phyloP scores from a whole-genome alignment of 2,329 filamentous ascomycete genomes.

The Aspergillus sp. region DNA sequence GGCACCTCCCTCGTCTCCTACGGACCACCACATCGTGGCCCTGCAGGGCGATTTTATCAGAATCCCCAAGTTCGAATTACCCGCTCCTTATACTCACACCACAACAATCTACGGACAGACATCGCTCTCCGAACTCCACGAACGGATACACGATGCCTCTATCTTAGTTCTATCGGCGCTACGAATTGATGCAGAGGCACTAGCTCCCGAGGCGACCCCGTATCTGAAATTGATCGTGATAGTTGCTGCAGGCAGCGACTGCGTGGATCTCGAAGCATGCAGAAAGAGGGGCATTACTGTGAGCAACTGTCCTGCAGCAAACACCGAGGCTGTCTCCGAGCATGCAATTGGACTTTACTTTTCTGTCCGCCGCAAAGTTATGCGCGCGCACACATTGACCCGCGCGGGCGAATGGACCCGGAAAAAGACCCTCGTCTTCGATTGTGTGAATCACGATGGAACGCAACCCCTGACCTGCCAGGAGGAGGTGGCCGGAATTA shows the following conservation, averaged over 20 bases:
- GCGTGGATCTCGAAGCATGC: conserved; percentile 49
- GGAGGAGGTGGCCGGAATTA: conserved; percentile 53
- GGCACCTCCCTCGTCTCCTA: conserved; percentile 23
- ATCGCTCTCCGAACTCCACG: conserved; percentile 38
- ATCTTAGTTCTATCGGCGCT: conserved; percentile 47
- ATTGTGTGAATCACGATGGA: conserved; percentile 27
- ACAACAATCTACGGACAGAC: conserved; percentile 38
- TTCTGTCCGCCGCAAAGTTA: conserved; percentile 46
- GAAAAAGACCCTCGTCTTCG: conserved; percentile 39
- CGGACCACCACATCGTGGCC: conserved; percentile 50
- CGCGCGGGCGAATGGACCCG: conserved; percentile 44
- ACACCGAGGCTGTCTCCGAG: conserved; percentile 52
- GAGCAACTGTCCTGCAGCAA: conserved; percentile 50
- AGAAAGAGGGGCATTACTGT: conserved; percentile 48
- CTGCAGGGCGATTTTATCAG: conserved; percentile 50
- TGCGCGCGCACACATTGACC: conserved; percentile 40
- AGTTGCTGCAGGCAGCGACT: conserved; percentile 51
- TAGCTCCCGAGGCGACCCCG: conserved; percentile 48
- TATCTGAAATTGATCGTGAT: conserved; percentile 48
- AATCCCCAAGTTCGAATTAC: conserved; percentile 43
- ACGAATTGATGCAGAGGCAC: conserved; percentile 32
- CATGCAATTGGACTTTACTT: conserved; percentile 55
- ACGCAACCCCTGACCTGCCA: conserved; percentile 47
- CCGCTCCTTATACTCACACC: conserved; percentile 43
- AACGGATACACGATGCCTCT: conserved; percentile 49